A percentile compares a stretch with the other conserved stretches of the same genome.
Evolutionary conservation across 495 filamentous ascomycete genomes (phyloP).

Genomic region (Penicillium desertorum): DNA sequence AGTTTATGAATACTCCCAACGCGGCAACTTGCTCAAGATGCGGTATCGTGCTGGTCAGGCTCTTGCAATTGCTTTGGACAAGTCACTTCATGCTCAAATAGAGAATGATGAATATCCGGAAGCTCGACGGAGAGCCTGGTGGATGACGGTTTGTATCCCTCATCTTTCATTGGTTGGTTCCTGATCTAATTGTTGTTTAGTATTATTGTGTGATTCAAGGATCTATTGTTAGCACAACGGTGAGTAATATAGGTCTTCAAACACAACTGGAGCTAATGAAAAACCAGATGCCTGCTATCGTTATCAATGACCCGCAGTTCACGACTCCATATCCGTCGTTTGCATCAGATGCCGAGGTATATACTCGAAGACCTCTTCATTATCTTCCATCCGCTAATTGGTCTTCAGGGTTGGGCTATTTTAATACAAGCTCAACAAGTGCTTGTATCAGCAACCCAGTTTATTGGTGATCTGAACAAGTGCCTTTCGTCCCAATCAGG

Average conservation of each 20-base stretch:
- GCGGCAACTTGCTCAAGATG: slow-evolving; percentile 63
- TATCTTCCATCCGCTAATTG: slow-evolving; percentile 11
- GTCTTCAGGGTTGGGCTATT: slow-evolving; percentile 50
- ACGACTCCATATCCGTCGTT: slow-evolving; percentile 55
- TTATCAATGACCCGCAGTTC: slow-evolving; percentile 57
- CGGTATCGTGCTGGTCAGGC: slow-evolving; percentile 58
- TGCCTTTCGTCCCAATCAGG: slow-evolving; percentile 37
- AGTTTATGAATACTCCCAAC: slow-evolving; percentile 60
- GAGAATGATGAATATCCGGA: slow-evolving; percentile 52
- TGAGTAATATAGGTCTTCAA: slow-evolving; percentile 28
- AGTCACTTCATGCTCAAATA: slow-evolving; percentile 49
- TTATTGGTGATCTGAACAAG: slow-evolving; percentile 53
- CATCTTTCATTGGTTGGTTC: not conserved
- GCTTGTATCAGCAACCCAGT: slow-evolving; percentile 55
- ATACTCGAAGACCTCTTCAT: slow-evolving; percentile 9
- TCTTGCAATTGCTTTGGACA: slow-evolving; percentile 52
- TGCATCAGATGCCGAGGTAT: slow-evolving; percentile 53
- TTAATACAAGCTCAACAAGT: slow-evolving; percentile 59
- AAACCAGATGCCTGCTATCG: slow-evolving; percentile 50
- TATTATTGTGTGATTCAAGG: slow-evolving; percentile 60
- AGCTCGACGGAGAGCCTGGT: slow-evolving; percentile 58
- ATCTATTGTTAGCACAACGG: slow-evolving; percentile 60
- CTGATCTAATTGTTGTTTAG: slow-evolving; percentile 29
- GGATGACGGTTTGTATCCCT: slow-evolving; percentile 54
- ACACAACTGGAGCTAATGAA: slow-evolving; percentile 13